Evolutionary conservation across 2,329 filamentous ascomycete genomes (phyloP), one percentile per base, ranked within the genome.

Genomic region (Aaosphaeria arxii): DNA sequence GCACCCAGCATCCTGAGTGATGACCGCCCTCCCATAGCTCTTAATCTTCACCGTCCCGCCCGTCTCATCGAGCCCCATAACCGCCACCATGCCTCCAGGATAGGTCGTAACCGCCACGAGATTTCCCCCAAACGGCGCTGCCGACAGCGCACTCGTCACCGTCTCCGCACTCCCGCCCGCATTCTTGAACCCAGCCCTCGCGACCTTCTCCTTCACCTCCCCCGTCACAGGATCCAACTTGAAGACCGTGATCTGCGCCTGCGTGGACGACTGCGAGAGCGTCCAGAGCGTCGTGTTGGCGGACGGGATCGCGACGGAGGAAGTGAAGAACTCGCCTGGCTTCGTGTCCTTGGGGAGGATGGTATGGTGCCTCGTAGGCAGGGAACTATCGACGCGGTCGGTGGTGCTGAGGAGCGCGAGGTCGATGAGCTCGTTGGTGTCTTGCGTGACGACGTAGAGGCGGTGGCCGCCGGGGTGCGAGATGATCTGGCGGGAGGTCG

Each of bases 281-380:
- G 59, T 56, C 56, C 57, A 62, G 11, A 62, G 55, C 7, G 43
- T 55, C 1, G 30, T 40, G 29, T 53, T 55, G 3, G 59, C 59
- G 7, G 56, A 49, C 11, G 52, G 50, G 6, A 61, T 55, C 9
- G 59, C 50, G 4, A 62, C 29, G 1, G 52, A 50, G 2, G 52
- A 45, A 1, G 59, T 58, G 2, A 44, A 51, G 42, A 50, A 62
- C 24, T 48, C 30, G n/a, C 30, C 35, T 9, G 29, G 9, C 4
- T 28, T 30, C n/a, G 31, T 17, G 6, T 5, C 7, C 11, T 11
- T 29, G 7, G 45, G 45, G 11, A 46, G 30, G 31, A 47, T 32
- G 41, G 11, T 7, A 32, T 30, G 7, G 41, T 17, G 41, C 28
- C 3, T 30, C 17, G 6, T 11, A 11, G 41, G 24, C 17, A 24